Conservation (phyloP, 106 monocot species). For the Gastrodia elata region DNA sequence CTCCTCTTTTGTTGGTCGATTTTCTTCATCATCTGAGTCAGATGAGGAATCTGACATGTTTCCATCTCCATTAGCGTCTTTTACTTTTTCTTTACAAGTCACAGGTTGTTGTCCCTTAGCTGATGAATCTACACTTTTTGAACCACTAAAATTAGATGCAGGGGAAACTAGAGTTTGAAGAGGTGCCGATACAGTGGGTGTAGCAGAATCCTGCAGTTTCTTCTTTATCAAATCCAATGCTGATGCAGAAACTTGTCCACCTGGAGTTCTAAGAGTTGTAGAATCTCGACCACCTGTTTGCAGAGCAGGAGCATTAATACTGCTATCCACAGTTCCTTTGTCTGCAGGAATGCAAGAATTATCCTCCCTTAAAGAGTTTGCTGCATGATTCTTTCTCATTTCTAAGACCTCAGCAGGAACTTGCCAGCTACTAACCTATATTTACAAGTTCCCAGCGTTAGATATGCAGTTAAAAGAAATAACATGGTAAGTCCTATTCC, state of each 20-base stretch:
- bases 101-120: conserved; percentile 28
- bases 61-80: conserved; percentile 58
- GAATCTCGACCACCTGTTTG: conserved; percentile 75
- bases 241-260: conserved; percentile 52
- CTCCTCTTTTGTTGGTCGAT: conserved; percentile 57
- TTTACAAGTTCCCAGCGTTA: background rate
- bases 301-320: conserved; percentile 44
- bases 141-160: conserved; percentile 42
- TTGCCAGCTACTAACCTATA: conserved; percentile 98
- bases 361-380: conserved; percentile 26
- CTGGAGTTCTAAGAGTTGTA: conserved; percentile 31
- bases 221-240: conserved; percentile 91
- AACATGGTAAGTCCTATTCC: background rate
- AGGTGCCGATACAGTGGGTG: conserved; percentile 38
- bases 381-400: conserved; percentile 44
- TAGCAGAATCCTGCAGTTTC: conserved; percentile 84
- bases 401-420: conserved; percentile 67
- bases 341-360: conserved; percentile 25
- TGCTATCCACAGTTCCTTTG: conserved; percentile 16
- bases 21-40: conserved; percentile 87
- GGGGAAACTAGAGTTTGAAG: conserved; percentile 22
- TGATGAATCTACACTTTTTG: conserved; percentile 37
- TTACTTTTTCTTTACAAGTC: conserved; percentile 55
- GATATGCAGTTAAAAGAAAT: background rate
- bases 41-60: conserved; percentile 77